Evolutionary conservation across 805 yeast genomes (phyloP), one percentile per base, ranked within the genome.

Genomic region (Starmerella floricola): DNA sequence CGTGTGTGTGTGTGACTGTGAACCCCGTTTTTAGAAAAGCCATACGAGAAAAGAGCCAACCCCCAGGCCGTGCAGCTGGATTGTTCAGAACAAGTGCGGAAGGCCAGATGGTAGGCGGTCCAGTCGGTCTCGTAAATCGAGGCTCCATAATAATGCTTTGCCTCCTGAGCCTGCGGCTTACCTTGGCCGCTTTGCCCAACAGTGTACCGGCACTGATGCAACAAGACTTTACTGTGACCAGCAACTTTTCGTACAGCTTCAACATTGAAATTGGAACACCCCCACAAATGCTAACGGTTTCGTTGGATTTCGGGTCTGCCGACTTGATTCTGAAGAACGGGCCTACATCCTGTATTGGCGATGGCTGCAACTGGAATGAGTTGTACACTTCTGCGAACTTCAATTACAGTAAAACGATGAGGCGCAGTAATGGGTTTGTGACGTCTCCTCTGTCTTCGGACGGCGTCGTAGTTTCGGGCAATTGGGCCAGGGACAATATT

Each of bases 251-350:
- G 10, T 46, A 36, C 23, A 13, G 12, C 13, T 31, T 40, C 41
- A 35, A 40, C 29, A 30, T 46, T 6, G 12, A 16, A 2, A 19
- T 48, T 1, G 52, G 52, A 13, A 43, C 47, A 3, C 52, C 52
- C 10, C 44, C 44, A 19, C 50, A 46, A 28, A 31, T 20, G 24
- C 29, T 43, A 11, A 19, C 42, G 8, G 50, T 40, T 10, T 17
- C 19, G 26, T 38, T 46, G 3, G 52, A 48, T 33, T 48, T 38
- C 30, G 52, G 43, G 12, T 36, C 51, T 5, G 50, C 52, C 16
- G 50, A 48, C 16, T 29, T 48, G n/a, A 6, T 39, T 11, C 15
- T 43, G 11, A 29, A 23, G 16, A n/a, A 39, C 30, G 45, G 42
- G 4, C 30, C 34, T n/a, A 40, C 34, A 12, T 19, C 32, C 3